A percentile compares a stretch with the other conserved stretches of the same genome.
phyloP scores from a whole-genome alignment of 495 filamentous ascomycete genomes.

The Xylaria castorea region DNA sequence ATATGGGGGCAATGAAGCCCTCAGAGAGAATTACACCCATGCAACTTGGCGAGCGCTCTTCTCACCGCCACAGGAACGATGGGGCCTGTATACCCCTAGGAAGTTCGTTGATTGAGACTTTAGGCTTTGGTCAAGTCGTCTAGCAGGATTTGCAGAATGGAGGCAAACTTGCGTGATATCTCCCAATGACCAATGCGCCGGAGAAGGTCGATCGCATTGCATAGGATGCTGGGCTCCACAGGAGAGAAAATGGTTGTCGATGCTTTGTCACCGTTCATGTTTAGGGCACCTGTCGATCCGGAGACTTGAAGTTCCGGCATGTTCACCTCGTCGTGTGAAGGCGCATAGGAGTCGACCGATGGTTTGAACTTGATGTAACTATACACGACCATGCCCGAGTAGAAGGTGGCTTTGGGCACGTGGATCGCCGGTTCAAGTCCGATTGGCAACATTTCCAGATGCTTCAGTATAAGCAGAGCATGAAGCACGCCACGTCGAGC shows the following conservation, averaged over 20 bases:
- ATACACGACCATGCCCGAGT: slow-evolving; percentile 23
- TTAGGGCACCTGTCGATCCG: slow-evolving; percentile 1
- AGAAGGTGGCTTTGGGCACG: slow-evolving; percentile 25
- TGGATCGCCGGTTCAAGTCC: slow-evolving; percentile 26
- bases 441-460: slow-evolving; percentile 26
- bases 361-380: slow-evolving; percentile 27
- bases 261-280: slow-evolving; percentile 12
- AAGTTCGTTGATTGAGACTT: neutral
- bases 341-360: slow-evolving; percentile 10
- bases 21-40: neutral
- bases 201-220: slow-evolving; percentile 42
- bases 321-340: slow-evolving; percentile 22
- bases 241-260: slow-evolving; percentile 23
- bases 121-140: slow-evolving; percentile 26
- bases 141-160: slow-evolving; percentile 26
- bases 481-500: slow-evolving; percentile 23
- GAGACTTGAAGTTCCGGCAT: slow-evolving; percentile 21
- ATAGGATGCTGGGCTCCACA: slow-evolving; percentile 25
- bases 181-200: slow-evolving; percentile 46
- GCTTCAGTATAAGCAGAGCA: slow-evolving; percentile 19
- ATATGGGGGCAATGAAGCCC: neutral
- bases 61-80: neutral
- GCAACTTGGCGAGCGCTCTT: neutral
- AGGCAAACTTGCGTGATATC: slow-evolving; percentile 44
- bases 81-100: neutral